Conservation (phyloP, 2,329 filamentous ascomycete species). For the Aspergillus cejpii region DNA sequence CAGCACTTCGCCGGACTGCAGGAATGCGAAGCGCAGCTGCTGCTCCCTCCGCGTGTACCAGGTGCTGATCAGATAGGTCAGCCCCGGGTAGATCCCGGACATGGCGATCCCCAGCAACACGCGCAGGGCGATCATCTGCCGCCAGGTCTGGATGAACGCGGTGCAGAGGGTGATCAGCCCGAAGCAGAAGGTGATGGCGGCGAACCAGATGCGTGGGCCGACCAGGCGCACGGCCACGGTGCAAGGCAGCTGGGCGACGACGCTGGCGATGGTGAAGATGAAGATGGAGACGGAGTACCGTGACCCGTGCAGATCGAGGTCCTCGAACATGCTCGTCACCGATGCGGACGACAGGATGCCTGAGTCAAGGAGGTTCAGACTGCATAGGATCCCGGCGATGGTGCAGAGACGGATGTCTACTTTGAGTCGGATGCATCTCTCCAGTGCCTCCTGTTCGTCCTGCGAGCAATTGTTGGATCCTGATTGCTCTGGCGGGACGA, state of each 20-base stretch:
- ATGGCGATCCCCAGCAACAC: slow-evolving; percentile 61
- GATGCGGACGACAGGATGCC: slow-evolving; percentile 64
- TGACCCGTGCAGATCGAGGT: slow-evolving; percentile 58
- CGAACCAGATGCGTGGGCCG: slow-evolving; percentile 59
- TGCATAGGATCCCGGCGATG: slow-evolving; percentile 64
- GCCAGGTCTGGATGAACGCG: slow-evolving; percentile 61
- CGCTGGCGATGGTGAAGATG: slow-evolving; percentile 63
- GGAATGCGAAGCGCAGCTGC: slow-evolving; percentile 58
- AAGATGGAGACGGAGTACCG: slow-evolving; percentile 65
- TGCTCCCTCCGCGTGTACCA: slow-evolving; percentile 61
- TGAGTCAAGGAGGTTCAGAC: slow-evolving; percentile 62
- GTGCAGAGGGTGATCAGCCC: slow-evolving; percentile 62
- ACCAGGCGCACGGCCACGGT: slow-evolving; percentile 60
- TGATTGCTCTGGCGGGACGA: background rate
- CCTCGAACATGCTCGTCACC: slow-evolving; percentile 60
- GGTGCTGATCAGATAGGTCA: slow-evolving; percentile 45
- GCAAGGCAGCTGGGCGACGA: slow-evolving; percentile 62
- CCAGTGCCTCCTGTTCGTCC: slow-evolving; percentile 26
- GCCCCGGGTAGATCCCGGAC: slow-evolving; percentile 42
- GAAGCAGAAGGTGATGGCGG: slow-evolving; percentile 54
- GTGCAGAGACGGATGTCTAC: slow-evolving; percentile 62
- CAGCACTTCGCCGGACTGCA: slow-evolving; percentile 59
- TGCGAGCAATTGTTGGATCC: slow-evolving; percentile 8
- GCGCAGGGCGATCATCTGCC: slow-evolving; percentile 61
- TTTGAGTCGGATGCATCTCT: slow-evolving; percentile 52